Percentiles rank a stretch among this genome's conserved stretches.
Conservation (phyloP, 768 basidiomycete species). For the Leccinellum luteum region DNA sequence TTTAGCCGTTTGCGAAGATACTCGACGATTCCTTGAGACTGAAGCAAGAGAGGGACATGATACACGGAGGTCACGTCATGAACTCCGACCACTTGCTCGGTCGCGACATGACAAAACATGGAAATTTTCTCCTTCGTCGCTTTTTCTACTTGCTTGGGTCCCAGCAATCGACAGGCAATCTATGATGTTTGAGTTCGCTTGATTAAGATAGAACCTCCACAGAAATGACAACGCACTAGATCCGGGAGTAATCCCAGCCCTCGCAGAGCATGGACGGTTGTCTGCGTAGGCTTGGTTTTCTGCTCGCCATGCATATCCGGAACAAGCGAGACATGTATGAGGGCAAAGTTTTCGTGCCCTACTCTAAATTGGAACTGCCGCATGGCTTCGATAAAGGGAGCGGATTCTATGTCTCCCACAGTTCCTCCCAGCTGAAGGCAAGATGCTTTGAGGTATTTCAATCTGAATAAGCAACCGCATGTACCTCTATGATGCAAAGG, state of each 20-base stretch:
- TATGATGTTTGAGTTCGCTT: slow-evolving; percentile 26
- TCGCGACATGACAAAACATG: slow-evolving; percentile 97
- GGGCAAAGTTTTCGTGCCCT: slow-evolving; percentile 92
- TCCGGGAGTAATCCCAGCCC: slow-evolving; percentile 93
- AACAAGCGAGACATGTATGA: slow-evolving; percentile 96
- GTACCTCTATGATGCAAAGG: slow-evolving; percentile 95
- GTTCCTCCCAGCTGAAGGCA: slow-evolving; percentile 86
- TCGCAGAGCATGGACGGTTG: slow-evolving; percentile 89
- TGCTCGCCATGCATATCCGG: slow-evolving; percentile 99
- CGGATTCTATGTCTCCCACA: slow-evolving; percentile 98
- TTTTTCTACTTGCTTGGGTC: slow-evolving; percentile 74
- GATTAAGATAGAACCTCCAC: neutral
- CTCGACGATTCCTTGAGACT: slow-evolving; percentile 87
- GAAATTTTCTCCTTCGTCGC: slow-evolving; percentile 94
- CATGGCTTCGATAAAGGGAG: slow-evolving; percentile 98
- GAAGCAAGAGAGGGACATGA: slow-evolving; percentile 90
- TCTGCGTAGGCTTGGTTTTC: slow-evolving; percentile 99
- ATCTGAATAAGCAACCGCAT: slow-evolving; percentile 14
- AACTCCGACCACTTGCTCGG: slow-evolving; percentile 89
- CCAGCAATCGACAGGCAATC: slow-evolving; percentile 91
- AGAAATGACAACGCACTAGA: slow-evolving; percentile 51
- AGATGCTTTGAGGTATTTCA: slow-evolving; percentile 1
- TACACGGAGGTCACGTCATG: slow-evolving; percentile 97
- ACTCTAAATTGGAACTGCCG: slow-evolving; percentile 99
- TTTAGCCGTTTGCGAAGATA: slow-evolving; percentile 84